phyloP scores from a whole-genome alignment of 164 flowering plant species.

The Saururus chinensis region DNA sequence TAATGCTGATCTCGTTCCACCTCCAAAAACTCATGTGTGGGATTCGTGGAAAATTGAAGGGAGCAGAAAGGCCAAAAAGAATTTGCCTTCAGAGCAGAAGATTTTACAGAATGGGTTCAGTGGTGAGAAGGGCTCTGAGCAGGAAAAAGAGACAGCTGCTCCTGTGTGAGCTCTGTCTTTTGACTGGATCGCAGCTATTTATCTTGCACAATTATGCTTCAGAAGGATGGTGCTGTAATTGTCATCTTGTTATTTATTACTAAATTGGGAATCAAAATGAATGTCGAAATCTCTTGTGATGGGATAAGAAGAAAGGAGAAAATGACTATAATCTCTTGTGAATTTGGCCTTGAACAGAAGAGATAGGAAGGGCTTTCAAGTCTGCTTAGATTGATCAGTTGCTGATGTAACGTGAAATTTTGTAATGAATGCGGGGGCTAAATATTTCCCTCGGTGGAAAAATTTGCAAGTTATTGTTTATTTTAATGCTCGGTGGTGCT shows the following conservation, averaged over 20 bases:
- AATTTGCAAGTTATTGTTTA: neutral
- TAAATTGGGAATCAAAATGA: too few relatives aligned
- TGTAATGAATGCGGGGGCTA: neutral
- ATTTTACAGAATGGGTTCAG: slow-evolving; percentile 25
- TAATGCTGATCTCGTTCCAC: slow-evolving; percentile 48
- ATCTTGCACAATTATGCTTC: neutral
- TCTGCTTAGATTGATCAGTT: neutral
- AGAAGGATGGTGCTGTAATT: too few relatives aligned
- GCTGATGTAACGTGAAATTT: neutral
- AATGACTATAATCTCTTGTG: neutral
- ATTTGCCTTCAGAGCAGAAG: slow-evolving; percentile 70
- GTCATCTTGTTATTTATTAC: too few relatives aligned
- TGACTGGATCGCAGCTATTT: neutral
- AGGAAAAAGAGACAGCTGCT: slow-evolving; percentile 25
- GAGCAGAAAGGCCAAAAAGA: slow-evolving; percentile 36
- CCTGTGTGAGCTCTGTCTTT: slow-evolving; percentile 14
- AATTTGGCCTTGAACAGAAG: neutral
- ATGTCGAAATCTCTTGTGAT: too few relatives aligned
- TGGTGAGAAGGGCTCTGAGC: slow-evolving; percentile 21
- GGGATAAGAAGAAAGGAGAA: too few relatives aligned
- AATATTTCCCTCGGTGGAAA: neutral
- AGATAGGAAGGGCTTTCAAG: neutral
- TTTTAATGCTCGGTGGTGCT: too few relatives aligned
- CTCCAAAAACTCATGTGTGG: slow-evolving; percentile 66
- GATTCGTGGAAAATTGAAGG: slow-evolving; percentile 59